A percentile compares a stretch with the other conserved stretches of the same genome.
phyloP scores from a whole-genome alignment of 441 rosid species.

The Bruguiera hainesii region DNA sequence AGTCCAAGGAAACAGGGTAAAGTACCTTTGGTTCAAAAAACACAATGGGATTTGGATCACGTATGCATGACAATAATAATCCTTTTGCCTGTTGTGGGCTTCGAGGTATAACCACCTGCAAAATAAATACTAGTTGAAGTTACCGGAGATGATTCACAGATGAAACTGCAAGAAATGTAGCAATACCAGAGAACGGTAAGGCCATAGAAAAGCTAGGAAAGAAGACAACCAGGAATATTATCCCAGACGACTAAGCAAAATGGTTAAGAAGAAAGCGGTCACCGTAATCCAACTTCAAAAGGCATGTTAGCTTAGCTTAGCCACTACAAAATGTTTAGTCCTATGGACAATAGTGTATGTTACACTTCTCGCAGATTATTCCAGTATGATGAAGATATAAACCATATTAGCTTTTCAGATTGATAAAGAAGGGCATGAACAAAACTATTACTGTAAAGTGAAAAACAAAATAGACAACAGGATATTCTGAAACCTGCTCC shows the following conservation, averaged over 20 bases:
- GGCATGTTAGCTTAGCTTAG: not conserved
- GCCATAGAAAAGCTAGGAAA: not conserved
- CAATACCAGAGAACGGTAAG: not conserved
- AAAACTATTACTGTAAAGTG: no score
- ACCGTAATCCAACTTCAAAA: slow-evolving; percentile 10
- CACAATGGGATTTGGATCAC: slow-evolving; percentile 83
- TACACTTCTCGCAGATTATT: not conserved
- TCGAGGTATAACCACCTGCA: slow-evolving; percentile 81
- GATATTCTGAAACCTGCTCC: no score
- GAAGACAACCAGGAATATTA: not conserved
- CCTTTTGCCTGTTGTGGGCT: slow-evolving; percentile 90
- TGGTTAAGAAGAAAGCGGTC: not conserved
- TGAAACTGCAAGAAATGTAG: not conserved
- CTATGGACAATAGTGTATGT: not conserved
- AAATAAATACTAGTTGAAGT: slow-evolving; percentile 3
- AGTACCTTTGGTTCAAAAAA: slow-evolving; percentile 89
- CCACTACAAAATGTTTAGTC: not conserved
- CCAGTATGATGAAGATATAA: no score
- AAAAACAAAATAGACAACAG: no score
- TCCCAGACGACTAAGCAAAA: not conserved
- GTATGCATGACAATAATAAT: slow-evolving; percentile 63
- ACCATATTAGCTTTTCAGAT: no score
- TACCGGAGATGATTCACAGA: not conserved
- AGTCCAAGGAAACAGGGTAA: not conserved
- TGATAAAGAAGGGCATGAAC: no score